Conservation (phyloP, 2,329 filamentous ascomycete genomes). For the Macroventuria anomochaeta region DNA sequence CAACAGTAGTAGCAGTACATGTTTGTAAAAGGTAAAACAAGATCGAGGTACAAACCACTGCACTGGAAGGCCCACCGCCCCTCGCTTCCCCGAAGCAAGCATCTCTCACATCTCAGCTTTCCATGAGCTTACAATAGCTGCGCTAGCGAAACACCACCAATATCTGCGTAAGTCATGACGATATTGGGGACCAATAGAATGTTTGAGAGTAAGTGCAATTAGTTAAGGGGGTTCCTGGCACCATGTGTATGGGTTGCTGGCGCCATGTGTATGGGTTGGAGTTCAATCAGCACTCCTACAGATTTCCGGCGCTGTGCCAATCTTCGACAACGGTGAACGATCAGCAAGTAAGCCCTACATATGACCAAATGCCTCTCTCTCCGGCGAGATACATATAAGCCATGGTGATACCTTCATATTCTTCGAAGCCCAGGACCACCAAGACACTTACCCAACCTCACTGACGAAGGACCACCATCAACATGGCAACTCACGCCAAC, state of each 20-base stretch:
- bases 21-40: not conserved
- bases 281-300: constrained; percentile 6
- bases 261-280: not conserved
- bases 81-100: not conserved
- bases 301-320: not conserved
- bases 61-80: not conserved
- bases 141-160: not conserved
- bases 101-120: not conserved
- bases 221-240: not conserved
- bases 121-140: not conserved
- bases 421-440: not conserved
- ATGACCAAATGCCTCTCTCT: no score
- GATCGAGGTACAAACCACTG: not conserved
- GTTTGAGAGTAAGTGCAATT: not conserved
- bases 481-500: constrained; percentile 23
- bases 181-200: not conserved
- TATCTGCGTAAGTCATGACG: constrained; percentile 1
- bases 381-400: not conserved
- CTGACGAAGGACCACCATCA: not conserved
- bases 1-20: not conserved
- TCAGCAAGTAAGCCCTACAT: not conserved
- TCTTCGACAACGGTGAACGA: not conserved
- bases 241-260: not conserved
- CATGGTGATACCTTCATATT: no score
- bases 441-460: not conserved